phyloP scores from a whole-genome alignment of 257 asterid species.

The Ajuga chamaepitys region DNA sequence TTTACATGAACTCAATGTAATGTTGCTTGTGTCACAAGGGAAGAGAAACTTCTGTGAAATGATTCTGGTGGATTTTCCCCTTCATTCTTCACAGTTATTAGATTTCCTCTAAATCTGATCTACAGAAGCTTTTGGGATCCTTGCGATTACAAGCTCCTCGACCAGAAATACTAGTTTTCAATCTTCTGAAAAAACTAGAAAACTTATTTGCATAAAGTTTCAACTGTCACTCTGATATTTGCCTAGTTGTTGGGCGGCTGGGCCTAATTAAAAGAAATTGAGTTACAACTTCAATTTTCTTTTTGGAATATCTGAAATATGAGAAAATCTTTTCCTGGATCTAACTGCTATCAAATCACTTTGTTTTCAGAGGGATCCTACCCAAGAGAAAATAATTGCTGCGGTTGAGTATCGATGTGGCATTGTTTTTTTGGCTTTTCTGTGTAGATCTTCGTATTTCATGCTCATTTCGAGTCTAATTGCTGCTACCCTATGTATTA shows the following conservation, averaged over 20 bases:
- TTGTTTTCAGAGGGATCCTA: too few relatives aligned
- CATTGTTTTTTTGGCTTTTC: too few relatives aligned
- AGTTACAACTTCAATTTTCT: neutral
- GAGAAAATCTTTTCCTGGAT: neutral
- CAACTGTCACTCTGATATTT: neutral
- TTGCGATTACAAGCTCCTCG: neutral
- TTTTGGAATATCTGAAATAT: neutral
- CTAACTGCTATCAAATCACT: neutral
- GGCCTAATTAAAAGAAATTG: neutral
- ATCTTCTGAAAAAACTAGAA: neutral
- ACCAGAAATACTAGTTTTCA: neutral
- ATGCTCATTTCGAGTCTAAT: too few relatives aligned
- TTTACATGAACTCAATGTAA: neutral
- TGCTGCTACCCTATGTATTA: too few relatives aligned
- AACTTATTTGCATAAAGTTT: neutral
- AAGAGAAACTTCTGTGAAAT: neutral
- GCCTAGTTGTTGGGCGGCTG: neutral
- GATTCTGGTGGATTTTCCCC: neutral
- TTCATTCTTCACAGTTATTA: neutral
- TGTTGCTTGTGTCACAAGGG: neutral
- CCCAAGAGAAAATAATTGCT: too few relatives aligned
- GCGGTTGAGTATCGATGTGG: too few relatives aligned
- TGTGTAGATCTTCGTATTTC: too few relatives aligned
- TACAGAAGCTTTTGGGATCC: neutral
- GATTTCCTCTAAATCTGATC: neutral